Evolutionary conservation across 768 basidiomycete species (phyloP).

Genomic region (Baorangia bicolor): DNA sequence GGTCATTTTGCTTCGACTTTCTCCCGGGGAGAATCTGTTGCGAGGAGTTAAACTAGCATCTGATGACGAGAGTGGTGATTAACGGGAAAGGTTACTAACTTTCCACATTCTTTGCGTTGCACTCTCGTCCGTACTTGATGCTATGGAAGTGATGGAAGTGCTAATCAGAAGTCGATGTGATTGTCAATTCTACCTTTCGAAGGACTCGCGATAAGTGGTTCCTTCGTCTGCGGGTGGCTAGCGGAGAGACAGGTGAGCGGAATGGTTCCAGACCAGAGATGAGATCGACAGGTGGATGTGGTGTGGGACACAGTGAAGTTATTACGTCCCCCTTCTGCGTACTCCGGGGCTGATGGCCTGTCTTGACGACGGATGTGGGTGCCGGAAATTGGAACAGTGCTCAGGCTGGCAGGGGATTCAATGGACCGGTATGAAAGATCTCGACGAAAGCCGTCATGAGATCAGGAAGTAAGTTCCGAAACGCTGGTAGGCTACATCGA

Average conservation of each 20-base stretch:
- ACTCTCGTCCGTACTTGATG: not conserved
- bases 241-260: not conserved
- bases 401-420: too few relatives aligned
- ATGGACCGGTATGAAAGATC: too few relatives aligned
- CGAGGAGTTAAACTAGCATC: not conserved
- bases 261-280: not conserved
- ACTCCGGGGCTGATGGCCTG: too few relatives aligned
- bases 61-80: not conserved
- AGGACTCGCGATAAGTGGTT: not conserved
- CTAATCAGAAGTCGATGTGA: not conserved
- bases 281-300: not conserved
- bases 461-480: too few relatives aligned
- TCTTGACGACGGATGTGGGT: too few relatives aligned
- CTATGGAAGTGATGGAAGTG: not conserved
- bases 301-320: too few relatives aligned
- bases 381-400: too few relatives aligned
- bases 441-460: too few relatives aligned
- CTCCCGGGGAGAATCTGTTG: not conserved
- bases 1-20: not conserved
- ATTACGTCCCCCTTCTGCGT: too few relatives aligned
- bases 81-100: not conserved
- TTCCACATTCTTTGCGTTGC: not conserved
- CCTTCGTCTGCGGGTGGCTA: too few relatives aligned
- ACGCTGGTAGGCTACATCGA: not conserved
- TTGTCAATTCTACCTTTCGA: not conserved